phyloP scores from a whole-genome alignment of 305 asterid species.

The Ajuga reptans region DNA sequence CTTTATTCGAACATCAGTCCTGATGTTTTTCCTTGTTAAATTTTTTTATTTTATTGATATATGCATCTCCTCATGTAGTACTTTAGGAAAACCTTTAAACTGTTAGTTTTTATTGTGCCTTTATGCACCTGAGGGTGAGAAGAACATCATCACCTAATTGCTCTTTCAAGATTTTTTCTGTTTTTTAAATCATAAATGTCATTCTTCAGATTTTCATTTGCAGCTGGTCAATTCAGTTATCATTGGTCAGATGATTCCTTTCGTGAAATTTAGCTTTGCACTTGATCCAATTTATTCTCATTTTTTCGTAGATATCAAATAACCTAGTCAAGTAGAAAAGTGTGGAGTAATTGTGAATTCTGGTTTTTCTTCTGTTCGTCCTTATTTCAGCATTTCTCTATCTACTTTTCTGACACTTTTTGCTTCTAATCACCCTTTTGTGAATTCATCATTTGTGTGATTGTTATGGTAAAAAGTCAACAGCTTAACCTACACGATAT shows the following conservation, averaged over 20 bases:
- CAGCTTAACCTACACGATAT: background rate
- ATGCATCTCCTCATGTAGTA: background rate
- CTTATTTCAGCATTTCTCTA: background rate
- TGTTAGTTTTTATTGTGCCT: background rate
- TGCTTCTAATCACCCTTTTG: background rate
- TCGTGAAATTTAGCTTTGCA: background rate
- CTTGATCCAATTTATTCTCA: background rate
- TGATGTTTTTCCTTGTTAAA: background rate
- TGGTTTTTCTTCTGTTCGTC: background rate
- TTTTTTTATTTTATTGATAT: too few relatives aligned
- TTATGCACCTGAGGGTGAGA: background rate
- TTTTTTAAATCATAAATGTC: background rate
- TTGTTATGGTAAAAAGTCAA: conserved; percentile 4
- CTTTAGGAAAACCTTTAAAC: background rate
- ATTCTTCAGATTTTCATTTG: background rate
- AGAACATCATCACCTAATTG: background rate
- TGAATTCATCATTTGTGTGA: conserved; percentile 12
- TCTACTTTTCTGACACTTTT: background rate
- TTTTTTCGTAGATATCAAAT: background rate
- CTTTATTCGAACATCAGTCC: background rate
- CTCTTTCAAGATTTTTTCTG: background rate
- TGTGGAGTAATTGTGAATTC: background rate
- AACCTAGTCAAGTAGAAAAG: background rate
- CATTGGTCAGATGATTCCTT: background rate
- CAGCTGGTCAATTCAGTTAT: background rate